Evolutionary conservation across 2,329 filamentous ascomycete genomes (phyloP), one percentile per base, ranked within the genome.

Genomic region (Calonectria naviculata): DNA sequence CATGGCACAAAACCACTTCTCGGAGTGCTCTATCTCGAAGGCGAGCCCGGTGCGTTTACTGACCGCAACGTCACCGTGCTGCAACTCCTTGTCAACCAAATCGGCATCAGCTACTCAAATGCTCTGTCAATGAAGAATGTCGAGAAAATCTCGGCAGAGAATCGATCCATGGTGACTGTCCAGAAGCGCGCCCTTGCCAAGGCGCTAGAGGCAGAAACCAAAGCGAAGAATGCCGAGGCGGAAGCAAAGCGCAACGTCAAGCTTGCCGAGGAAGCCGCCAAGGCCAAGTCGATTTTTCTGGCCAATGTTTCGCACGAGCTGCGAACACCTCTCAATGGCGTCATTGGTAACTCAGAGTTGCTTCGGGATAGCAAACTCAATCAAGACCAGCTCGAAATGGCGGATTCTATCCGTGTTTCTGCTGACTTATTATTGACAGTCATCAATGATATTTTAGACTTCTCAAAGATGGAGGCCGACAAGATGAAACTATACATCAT

Each of bases 371-470:
- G 93, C 77, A 85, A 89, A 26, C 85, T 97, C 65, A 91, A 93
- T 74, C 89, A 87, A 70, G 94, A 97, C 73, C 94, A 97, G 81
- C 88, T 92, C 36, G 94, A 97, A 75, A 97, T 95, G 87, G 93
- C 94, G 5, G 94, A 97, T 79, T 96, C 94, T 19, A 97, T 97
- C 66, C 91, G 94, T 61, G 89, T 95, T 36, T 97, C 94, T 60
- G 95, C 94, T 0, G 95, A 98, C 80, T 91, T 97, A 19, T 85
- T 98, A 17, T 87, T 98, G 29, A 97, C 95, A 0, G 94, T 98
- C 58, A 98, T 98, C 84, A 98, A 98, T 79, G 96, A 98, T 79
- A 98, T 98, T 65, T 87, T 98, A 5, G 96, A 98, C 83, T 97
- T 98, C 80, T 98, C 95, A 31, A 97, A 97, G 82, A 95, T 97